Evolutionary conservation across 441 rosid species (phyloP), one percentile per base, ranked within the genome.

Genomic region (Bocquillonia castaneifolia): DNA sequence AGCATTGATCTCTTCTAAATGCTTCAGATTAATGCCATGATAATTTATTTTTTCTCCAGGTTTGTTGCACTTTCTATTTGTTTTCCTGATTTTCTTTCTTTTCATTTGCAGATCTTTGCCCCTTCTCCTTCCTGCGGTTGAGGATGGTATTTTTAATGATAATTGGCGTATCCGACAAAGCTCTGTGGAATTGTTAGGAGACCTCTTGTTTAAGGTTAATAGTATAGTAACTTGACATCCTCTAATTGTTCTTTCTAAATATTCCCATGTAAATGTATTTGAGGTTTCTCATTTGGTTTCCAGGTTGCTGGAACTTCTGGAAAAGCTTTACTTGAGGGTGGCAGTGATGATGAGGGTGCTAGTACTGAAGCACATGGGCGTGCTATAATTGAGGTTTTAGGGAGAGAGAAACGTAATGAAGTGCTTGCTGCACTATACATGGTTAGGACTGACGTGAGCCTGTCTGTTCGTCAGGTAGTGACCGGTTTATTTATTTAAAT

Each of bases 221-320:
- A 54, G 23, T 75, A 70, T n/a, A n/a, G n/a, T n/a, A n/a, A n/a
- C 52, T 58, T 71, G 42, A 63, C 56, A 57, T 63, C 26, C 59
- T 66, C 34, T 12, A 60, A 22, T 55, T 58, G 31, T 54, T 52
- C 66, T 62, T 36, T 70, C 9, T 63, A 23, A 6, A 58, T 32
- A 36, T 69, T 56, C 25, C 31, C 62, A 26, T 37, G 52, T 47
- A 50, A 55, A 52, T 58, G 65, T 66, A 45, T 51, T 40, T 59
- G 32, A 58, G 51, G 31, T 28, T 7, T 47, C 36, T 62, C 32
- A 59, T 74, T 50, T 68, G 23, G 18, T 44, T 8, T 68, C 62
- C 74, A 96, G 99, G 98, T 96, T 83, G 99, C 98, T 83, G 99
- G 99, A 70, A 93, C 99, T 72, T 89, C 99, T 53, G 99, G 99